These are phyloP conservation scores for Biancaea sappan DNA, from an alignment of 306 rosid genomes.

Conservation along the genomic window DNA sequence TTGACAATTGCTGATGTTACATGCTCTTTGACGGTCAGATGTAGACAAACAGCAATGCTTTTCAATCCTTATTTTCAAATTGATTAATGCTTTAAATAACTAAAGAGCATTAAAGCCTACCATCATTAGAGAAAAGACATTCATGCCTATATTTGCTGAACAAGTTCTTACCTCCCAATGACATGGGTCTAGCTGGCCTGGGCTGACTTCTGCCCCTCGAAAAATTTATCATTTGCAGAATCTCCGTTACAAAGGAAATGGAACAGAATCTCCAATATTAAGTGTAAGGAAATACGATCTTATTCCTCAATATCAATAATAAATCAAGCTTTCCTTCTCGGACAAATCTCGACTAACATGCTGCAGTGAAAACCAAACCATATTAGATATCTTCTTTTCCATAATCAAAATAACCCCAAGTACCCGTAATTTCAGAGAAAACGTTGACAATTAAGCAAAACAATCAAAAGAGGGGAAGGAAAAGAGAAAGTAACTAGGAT, in stretches of 20 bases:
- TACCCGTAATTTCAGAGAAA: neutral
- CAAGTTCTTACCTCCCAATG: slow-evolving; percentile 74
- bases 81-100: slow-evolving; percentile 20
- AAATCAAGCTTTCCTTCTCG: slow-evolving; percentile 38
- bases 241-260: neutral
- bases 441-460: neutral
- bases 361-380: slow-evolving; percentile 48
- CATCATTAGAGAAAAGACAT: neutral
- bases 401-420: slow-evolving; percentile 5
- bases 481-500: slow-evolving; percentile 14
- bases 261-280: slow-evolving; percentile 32
- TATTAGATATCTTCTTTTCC: slow-evolving; percentile 27
- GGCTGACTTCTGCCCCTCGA: slow-evolving; percentile 71
- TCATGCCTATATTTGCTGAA: neutral
- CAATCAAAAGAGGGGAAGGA: neutral
- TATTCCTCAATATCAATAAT: slow-evolving; percentile 42
- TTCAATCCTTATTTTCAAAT: slow-evolving; percentile 25
- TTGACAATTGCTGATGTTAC: neutral
- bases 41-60: slow-evolving; percentile 12
- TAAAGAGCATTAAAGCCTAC: neutral
- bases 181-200: slow-evolving; percentile 60
- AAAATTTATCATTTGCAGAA: slow-evolving; percentile 67
- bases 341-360: slow-evolving; percentile 35
- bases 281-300: slow-evolving; percentile 25
- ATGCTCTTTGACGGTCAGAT: slow-evolving; percentile 22